These are phyloP conservation scores for Trichoderma gamsii DNA, from an alignment of 495 filamentous ascomycete genomes.

Conservation along the genomic window DNA sequence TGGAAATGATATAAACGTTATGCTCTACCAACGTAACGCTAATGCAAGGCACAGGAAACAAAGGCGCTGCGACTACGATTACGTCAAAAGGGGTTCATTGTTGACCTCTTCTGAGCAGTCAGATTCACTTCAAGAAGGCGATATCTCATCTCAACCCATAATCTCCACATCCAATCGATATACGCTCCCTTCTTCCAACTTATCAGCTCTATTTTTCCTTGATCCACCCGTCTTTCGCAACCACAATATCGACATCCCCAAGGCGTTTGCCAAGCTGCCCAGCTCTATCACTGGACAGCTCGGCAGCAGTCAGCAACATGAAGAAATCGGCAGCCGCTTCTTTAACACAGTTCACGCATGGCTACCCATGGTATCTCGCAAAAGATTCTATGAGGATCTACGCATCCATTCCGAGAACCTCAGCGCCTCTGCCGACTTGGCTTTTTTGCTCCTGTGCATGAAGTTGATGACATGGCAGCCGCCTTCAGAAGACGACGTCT, in stretches of 20 bases:
- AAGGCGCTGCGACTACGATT: background rate
- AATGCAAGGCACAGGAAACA: background rate
- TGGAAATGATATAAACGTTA: background rate
- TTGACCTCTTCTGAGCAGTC: background rate
- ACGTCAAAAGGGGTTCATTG: background rate
- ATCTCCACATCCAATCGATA: background rate
- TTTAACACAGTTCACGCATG: background rate
- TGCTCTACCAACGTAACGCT: background rate
- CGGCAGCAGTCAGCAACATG: background rate
- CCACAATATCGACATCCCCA: background rate
- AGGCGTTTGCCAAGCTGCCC: background rate
- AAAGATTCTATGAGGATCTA: background rate
- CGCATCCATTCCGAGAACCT: background rate
- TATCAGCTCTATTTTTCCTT: background rate
- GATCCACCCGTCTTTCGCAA: background rate
- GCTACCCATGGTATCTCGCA: background rate
- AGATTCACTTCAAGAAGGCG: background rate
- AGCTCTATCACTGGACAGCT: background rate
- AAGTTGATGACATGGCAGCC: conserved; percentile 1
- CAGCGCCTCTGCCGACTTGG: background rate
- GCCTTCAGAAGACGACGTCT: background rate
- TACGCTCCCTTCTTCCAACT: background rate
- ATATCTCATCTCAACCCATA: background rate
- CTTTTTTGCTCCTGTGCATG: background rate
- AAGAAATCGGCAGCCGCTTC: background rate